Conservation (phyloP, 2,329 filamentous ascomycete species). For the Penicillium glabrum region DNA sequence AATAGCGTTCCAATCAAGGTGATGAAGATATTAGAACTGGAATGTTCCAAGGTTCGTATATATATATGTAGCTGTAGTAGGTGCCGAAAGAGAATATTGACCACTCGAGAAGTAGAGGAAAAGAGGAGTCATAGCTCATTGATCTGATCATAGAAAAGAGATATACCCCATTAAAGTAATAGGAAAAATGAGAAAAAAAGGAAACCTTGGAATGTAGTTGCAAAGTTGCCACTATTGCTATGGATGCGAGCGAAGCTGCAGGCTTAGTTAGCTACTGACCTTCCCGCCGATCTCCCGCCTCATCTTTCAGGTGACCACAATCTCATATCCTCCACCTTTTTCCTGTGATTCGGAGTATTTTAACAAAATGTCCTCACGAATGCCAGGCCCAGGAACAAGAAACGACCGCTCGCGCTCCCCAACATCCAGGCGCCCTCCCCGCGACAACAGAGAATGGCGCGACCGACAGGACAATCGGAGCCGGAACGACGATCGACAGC, state of each 20-base stretch:
- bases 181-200: neutral
- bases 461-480: slow-evolving; percentile 23
- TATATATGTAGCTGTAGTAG: neutral
- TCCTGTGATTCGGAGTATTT: neutral
- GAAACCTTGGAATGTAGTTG: neutral
- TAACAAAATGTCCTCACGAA: slow-evolving; percentile 32
- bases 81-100: neutral
- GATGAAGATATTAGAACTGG: too few species aligned
- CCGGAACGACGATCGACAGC: slow-evolving; percentile 23
- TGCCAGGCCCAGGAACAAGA: slow-evolving; percentile 36
- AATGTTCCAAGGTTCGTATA: neutral
- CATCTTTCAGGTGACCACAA: slow-evolving; percentile 1
- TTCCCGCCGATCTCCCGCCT: slow-evolving; percentile 4
- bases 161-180: neutral
- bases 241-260: neutral
- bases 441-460: slow-evolving; percentile 31
- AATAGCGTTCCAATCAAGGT: too few species aligned
- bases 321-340: neutral
- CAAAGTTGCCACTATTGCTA: neutral
- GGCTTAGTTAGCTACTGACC: neutral
- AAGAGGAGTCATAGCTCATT: neutral
- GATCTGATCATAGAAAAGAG: neutral
- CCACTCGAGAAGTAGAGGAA: neutral
- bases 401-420: slow-evolving; percentile 45
- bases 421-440: slow-evolving; percentile 39